phyloP scores from a whole-genome alignment of 768 basidiomycete species.

The Leccinum variicolor region DNA sequence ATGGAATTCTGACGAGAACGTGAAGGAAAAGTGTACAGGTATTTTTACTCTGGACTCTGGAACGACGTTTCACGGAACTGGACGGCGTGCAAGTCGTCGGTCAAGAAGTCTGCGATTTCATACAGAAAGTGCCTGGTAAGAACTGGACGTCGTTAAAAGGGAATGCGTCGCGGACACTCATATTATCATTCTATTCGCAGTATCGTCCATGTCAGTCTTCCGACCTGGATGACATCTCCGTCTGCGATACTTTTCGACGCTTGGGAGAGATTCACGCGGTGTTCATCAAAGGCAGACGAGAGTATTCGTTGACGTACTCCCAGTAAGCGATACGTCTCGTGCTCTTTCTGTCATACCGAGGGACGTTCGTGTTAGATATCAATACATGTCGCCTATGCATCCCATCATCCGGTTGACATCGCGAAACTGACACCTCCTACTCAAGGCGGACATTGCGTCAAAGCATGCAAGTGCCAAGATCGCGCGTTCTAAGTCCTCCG shows the following conservation, averaged over 20 bases:
- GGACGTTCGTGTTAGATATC: conserved; percentile 54
- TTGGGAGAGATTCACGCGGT: conserved; percentile 79
- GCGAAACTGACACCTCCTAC: conserved; percentile 84
- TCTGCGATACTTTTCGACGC: conserved; percentile 92
- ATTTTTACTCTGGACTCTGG: too few species aligned
- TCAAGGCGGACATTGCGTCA: conserved; percentile 83
- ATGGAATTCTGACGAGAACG: too few species aligned
- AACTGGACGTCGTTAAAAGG: background rate
- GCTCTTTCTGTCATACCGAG: conserved; percentile 3
- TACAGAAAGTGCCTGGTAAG: conserved; percentile 92
- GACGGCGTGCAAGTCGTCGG: conserved; percentile 86
- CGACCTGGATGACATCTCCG: conserved; percentile 86
- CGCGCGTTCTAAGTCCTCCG: conserved; percentile 58
- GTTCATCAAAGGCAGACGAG: conserved; percentile 91
- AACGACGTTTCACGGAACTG: too few species aligned
- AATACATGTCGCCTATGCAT: conserved; percentile 72
- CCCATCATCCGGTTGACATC: conserved; percentile 82
- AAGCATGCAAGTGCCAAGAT: conserved; percentile 94
- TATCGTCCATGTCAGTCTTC: conserved; percentile 78
- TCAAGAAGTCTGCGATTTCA: conserved; percentile 76
- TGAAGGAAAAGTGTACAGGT: too few species aligned
- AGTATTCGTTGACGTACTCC: conserved; percentile 86
- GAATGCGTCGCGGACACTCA: background rate
- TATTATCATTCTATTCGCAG: conserved; percentile 34
- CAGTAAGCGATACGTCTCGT: conserved; percentile 53